These are phyloP conservation scores for Aspergillus affinis DNA, from an alignment of 495 filamentous ascomycete species.

Conservation along the genomic window DNA sequence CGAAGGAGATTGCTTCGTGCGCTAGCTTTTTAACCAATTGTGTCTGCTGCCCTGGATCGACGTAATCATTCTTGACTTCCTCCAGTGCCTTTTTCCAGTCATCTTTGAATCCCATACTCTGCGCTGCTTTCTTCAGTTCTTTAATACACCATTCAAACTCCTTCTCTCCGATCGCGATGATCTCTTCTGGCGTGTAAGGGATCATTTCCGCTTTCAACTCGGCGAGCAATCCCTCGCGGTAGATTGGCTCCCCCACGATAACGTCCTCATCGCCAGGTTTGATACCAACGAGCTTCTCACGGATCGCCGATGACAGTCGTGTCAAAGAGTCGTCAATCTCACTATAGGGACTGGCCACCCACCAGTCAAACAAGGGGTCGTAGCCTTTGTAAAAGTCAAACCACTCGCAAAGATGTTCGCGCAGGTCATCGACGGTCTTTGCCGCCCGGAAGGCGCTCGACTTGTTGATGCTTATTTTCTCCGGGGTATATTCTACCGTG, in stretches of 20 bases:
- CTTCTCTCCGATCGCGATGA: not conserved
- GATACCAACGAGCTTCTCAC: not conserved
- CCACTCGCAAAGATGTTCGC: not conserved
- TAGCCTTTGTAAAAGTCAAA: not conserved
- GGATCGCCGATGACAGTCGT: not conserved
- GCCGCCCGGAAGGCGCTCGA: not conserved
- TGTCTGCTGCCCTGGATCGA: conserved; percentile 47
- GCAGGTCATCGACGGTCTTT: not conserved
- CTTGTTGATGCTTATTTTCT: not conserved
- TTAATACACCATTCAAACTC: not conserved
- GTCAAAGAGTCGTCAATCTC: not conserved
- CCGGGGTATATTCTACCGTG: not conserved
- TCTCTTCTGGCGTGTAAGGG: not conserved
- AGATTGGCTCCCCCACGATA: not conserved
- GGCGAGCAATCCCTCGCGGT: not conserved
- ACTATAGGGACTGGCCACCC: not conserved
- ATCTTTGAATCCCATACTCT: conserved; percentile 22
- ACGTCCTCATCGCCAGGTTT: not conserved
- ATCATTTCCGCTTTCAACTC: not conserved
- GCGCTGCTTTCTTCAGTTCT: conserved; percentile 27
- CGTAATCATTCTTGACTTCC: conserved; percentile 50
- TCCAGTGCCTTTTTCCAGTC: conserved; percentile 51
- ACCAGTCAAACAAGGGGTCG: not conserved
- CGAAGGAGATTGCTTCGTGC: not conserved
- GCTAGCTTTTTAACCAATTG: conserved; percentile 39